These are phyloP conservation scores for Diospyros lotus DNA, from an alignment of 148 eudicot species.

Conservation along the genomic window DNA sequence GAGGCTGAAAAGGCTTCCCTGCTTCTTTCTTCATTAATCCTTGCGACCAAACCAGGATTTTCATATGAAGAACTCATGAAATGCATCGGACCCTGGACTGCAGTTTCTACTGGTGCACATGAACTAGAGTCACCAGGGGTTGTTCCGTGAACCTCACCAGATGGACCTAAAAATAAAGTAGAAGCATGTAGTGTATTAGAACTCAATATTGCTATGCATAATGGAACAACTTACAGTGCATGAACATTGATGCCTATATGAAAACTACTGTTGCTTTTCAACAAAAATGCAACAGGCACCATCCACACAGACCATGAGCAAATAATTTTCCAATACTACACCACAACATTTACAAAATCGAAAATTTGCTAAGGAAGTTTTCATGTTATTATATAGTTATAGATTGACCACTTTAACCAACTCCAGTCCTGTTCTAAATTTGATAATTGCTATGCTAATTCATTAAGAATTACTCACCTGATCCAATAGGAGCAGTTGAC, in stretches of 20 bases:
- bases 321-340: not conserved
- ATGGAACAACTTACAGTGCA: not conserved
- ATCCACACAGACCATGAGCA: not conserved
- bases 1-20: slow-evolving; percentile 17
- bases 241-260: not conserved
- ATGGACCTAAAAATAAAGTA: slow-evolving; percentile 30
- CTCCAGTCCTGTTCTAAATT: not conserved
- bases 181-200: not conserved
- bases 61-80: slow-evolving; percentile 25
- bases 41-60: slow-evolving; percentile 16
- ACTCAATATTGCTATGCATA: not conserved
- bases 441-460: not conserved
- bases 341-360: not conserved
- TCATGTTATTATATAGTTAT: not conserved
- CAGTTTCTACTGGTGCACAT: slow-evolving; percentile 25
- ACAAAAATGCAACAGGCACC: not conserved
- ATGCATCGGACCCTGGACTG: slow-evolving; percentile 17
- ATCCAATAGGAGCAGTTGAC: slow-evolving; percentile 16
- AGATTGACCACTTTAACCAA: slow-evolving; percentile 1
- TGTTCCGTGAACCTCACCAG: slow-evolving; percentile 27
- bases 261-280: slow-evolving; percentile 3
- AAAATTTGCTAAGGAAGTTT: not conserved
- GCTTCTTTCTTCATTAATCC: not conserved
- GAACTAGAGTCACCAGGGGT: slow-evolving; percentile 26
- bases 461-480: slow-evolving; percentile 6